These are phyloP conservation scores for Myxozyma sirexii DNA, from an alignment of 805 yeast genomes.

Conservation along the genomic window DNA sequence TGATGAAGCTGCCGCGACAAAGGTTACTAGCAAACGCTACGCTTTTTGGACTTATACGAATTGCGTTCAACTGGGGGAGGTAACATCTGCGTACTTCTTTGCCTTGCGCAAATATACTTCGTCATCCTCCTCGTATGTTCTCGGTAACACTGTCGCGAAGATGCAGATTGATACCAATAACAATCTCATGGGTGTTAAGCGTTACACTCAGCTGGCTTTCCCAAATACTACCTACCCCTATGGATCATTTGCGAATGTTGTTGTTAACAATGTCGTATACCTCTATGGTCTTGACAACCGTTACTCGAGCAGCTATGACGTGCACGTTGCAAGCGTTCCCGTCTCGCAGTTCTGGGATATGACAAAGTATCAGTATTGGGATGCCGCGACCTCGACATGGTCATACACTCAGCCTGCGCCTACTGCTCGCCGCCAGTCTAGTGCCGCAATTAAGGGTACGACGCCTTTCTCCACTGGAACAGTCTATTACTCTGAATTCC, in stretches of 20 bases:
- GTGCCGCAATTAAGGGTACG: conserved; percentile 22
- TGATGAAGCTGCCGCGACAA: conserved; percentile 6
- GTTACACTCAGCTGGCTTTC: conserved; percentile 10
- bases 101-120: conserved; percentile 12
- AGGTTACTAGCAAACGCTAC: conserved; percentile 4
- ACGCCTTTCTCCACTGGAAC: conserved; percentile 30
- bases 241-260: conserved; percentile 30
- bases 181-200: conserved; percentile 13
- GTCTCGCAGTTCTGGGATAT: neutral
- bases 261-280: conserved; percentile 26
- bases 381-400: conserved; percentile 21
- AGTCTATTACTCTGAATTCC: conserved; percentile 27
- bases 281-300: conserved; percentile 24
- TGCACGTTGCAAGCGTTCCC: conserved; percentile 31
- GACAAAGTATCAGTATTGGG: conserved; percentile 19
- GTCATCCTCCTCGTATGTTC: neutral
- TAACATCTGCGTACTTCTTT: conserved; percentile 23
- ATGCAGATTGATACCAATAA: conserved; percentile 12
- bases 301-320: conserved; percentile 25
- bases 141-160: conserved; percentile 27
- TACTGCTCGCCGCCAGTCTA: conserved; percentile 23
- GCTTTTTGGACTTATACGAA: conserved; percentile 31
- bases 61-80: conserved; percentile 19
- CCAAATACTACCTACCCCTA: conserved; percentile 19
- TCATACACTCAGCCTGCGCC: conserved; percentile 18